Evolutionary conservation across 495 filamentous ascomycete genomes (phyloP).

Genomic region (Massariosphaeria phaeospora): DNA sequence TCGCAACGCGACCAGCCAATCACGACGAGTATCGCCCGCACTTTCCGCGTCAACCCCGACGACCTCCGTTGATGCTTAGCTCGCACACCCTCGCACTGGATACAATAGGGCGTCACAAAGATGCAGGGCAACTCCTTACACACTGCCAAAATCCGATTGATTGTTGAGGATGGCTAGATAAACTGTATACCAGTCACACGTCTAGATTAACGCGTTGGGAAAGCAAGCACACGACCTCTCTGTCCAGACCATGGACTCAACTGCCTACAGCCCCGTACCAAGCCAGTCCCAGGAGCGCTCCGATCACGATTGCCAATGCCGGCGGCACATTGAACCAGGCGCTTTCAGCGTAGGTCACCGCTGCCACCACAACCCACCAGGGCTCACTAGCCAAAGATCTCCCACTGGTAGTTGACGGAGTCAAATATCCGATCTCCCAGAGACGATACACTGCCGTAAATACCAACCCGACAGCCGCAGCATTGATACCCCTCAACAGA

Average conservation of each 20-base stretch:
- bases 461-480: constrained; percentile 70
- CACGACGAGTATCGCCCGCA: too few species aligned
- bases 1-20: too few species aligned
- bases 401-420: constrained; percentile 45
- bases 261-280: constrained; percentile 57
- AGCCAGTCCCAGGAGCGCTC: constrained; percentile 59
- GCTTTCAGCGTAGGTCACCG: constrained; percentile 58
- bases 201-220: background rate
- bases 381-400: constrained; percentile 59
- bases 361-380: constrained; percentile 68
- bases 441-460: constrained; percentile 84
- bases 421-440: constrained; percentile 72
- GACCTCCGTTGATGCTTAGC: too few species aligned
- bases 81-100: too few species aligned
- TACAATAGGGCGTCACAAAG: too few species aligned
- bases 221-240: background rate
- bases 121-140: too few species aligned
- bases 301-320: constrained; percentile 59
- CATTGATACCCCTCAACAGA: constrained; percentile 65
- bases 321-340: constrained; percentile 58
- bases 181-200: too few species aligned
- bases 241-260: background rate
- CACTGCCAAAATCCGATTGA: too few species aligned
- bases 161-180: too few species aligned
- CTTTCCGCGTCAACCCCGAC: too few species aligned